These are phyloP conservation scores for Ensete ventricosum DNA, from an alignment of 176 grass and related monocot species.

Conservation along the genomic window DNA sequence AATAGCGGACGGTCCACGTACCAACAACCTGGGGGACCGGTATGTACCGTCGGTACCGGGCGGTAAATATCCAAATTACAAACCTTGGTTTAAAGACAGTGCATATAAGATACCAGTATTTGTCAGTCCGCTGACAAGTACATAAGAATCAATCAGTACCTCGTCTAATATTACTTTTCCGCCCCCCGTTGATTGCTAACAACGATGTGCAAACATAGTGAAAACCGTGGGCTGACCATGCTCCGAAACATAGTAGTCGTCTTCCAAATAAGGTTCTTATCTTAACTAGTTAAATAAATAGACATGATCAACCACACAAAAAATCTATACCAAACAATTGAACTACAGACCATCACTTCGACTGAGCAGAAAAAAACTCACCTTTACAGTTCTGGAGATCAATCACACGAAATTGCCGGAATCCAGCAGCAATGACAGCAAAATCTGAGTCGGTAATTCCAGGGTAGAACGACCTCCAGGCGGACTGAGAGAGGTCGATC, in stretches of 20 bases:
- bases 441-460: slow-evolving; percentile 20
- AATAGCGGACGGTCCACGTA: no score
- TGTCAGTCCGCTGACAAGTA: background rate
- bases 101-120: background rate
- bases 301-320: background rate
- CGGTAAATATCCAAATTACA: no score
- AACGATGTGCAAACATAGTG: background rate
- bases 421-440: slow-evolving; percentile 8
- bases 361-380: slow-evolving; percentile 6
- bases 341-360: background rate
- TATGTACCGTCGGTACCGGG: no score
- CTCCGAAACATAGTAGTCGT: background rate
- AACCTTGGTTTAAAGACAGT: background rate
- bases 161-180: background rate
- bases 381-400: slow-evolving; percentile 21
- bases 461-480: slow-evolving; percentile 13
- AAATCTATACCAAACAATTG: background rate
- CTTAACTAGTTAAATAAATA: background rate
- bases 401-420: slow-evolving; percentile 10
- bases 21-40: no score
- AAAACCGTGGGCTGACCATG: background rate
- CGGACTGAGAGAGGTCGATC: slow-evolving; percentile 11
- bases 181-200: background rate
- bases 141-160: background rate
- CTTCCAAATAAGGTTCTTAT: background rate